Evolutionary conservation across 2,329 filamentous ascomycete genomes (phyloP).

Genomic region (Exophiala oligosperma): DNA sequence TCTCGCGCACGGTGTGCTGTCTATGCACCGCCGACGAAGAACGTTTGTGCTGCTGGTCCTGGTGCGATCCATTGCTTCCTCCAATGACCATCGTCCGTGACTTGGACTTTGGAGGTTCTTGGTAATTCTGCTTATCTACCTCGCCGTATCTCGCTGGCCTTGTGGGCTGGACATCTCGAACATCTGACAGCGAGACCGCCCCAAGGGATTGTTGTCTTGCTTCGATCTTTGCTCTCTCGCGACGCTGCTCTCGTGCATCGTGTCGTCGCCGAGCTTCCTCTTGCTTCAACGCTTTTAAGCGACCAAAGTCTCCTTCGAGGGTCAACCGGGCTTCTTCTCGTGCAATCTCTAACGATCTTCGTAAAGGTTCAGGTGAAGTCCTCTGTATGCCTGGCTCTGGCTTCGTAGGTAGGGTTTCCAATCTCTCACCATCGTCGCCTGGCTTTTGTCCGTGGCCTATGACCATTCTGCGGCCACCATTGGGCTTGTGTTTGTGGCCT

Average conservation of each 20-base stretch:
- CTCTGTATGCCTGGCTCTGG: neutral
- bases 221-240: constrained; percentile 3
- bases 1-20: neutral
- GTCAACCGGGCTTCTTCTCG: constrained; percentile 30
- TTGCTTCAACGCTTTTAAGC: constrained; percentile 19
- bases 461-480: constrained; percentile 1
- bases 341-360: constrained; percentile 24
- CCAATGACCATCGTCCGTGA: constrained; percentile 18
- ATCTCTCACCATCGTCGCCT: neutral
- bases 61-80: neutral
- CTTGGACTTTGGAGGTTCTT: constrained; percentile 5
- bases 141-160: neutral
- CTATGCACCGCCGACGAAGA: constrained; percentile 5
- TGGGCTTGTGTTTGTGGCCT: neutral
- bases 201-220: neutral
- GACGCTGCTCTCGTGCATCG: constrained; percentile 9
- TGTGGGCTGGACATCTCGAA: neutral
- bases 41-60: constrained; percentile 4
- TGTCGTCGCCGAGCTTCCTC: constrained; percentile 14
- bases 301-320: constrained; percentile 28
- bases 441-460: constrained; percentile 4
- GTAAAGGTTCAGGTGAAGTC: constrained; percentile 1
- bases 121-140: too few relatives aligned
- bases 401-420: neutral
- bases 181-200: too few relatives aligned